These are phyloP conservation scores for Betula pendula DNA, from an alignment of 306 rosid species.

Conservation along the genomic window DNA sequence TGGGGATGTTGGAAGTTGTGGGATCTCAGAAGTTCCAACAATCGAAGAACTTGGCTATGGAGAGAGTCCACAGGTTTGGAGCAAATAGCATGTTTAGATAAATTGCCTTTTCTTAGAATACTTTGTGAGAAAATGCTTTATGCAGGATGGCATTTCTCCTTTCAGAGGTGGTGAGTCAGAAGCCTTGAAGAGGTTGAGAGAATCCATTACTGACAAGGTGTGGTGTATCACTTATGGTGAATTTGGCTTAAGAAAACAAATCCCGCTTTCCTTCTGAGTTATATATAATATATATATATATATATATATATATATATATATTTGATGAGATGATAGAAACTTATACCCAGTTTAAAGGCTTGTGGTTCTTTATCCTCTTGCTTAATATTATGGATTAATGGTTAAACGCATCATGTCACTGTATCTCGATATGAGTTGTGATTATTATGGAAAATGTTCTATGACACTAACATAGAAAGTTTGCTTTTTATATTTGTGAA, in stretches of 20 bases:
- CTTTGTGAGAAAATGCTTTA: conserved; percentile 22
- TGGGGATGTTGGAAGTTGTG: conserved; percentile 51
- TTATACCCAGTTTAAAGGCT: neutral
- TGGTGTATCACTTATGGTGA: neutral
- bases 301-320: neutral
- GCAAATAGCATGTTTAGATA: neutral
- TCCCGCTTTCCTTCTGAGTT: neutral
- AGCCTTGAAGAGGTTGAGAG: conserved; percentile 73
- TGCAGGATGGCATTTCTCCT: conserved; percentile 77
- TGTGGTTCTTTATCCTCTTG: neutral
- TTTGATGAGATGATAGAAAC: neutral
- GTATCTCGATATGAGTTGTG: neutral
- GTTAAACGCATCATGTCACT: neutral
- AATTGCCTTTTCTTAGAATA: conserved; percentile 1
- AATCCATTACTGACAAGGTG: conserved; percentile 70
- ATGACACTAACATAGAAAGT: neutral
- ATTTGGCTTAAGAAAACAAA: neutral
- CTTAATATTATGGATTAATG: neutral
- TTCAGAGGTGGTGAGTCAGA: conserved; percentile 95
- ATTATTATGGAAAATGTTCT: neutral
- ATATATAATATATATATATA: no score
- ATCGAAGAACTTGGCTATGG: conserved; percentile 75
- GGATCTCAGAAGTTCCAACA: conserved; percentile 70
- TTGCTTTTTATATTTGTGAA: neutral
- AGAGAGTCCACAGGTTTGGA: conserved; percentile 57